Evolutionary conservation across 257 asterid genomes (phyloP).

Genomic region (Solanum ossicruentum): DNA sequence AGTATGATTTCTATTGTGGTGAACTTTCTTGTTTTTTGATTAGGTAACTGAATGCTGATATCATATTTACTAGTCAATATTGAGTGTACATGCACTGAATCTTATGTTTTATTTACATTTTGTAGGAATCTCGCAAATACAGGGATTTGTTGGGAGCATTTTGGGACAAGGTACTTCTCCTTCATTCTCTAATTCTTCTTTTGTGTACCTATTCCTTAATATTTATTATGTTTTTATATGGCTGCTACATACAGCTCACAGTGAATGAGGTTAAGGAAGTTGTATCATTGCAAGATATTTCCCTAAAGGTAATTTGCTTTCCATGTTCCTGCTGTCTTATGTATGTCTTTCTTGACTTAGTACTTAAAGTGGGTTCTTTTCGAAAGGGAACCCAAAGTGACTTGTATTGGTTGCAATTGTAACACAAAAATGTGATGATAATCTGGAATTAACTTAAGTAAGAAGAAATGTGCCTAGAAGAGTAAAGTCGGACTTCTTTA

Average conservation of each 20-base stretch:
- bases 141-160: conserved; percentile 73
- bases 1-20: not conserved
- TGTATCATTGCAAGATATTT: conserved; percentile 46
- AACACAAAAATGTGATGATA: not conserved
- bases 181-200: not conserved
- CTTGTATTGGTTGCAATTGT: not conserved
- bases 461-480: not conserved
- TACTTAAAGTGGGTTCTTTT: not conserved
- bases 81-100: not conserved
- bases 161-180: conserved; percentile 78
- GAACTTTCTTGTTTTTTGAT: not conserved
- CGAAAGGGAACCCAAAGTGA: not conserved
- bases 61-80: not conserved
- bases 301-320: conserved; percentile 41
- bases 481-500: not conserved
- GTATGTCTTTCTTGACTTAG: not conserved
- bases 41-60: not conserved
- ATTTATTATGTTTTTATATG: not conserved
- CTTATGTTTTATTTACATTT: conserved; percentile 8
- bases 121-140: conserved; percentile 61
- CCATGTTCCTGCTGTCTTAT: not conserved
- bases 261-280: conserved; percentile 57
- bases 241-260: conserved; percentile 43
- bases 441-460: not conserved
- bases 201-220: not conserved